phyloP scores from a whole-genome alignment of 1,284 basidiomycete species.

The Marasmius fiardii region DNA sequence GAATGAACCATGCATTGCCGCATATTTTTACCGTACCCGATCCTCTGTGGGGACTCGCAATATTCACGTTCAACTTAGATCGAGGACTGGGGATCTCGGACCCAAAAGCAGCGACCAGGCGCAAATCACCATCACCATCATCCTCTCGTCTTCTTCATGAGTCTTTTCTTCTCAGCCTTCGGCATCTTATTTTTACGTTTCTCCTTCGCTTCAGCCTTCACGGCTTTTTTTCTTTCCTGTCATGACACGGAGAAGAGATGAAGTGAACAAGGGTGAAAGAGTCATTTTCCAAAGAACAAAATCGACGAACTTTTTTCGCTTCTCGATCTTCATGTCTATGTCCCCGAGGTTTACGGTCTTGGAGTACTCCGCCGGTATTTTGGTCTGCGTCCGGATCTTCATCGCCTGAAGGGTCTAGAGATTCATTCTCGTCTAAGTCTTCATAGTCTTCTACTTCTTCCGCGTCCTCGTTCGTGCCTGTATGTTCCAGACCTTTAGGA shows the following conservation, averaged over 20 bases:
- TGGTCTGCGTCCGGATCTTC: not conserved
- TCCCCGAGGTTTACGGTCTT: slow-evolving; percentile 66
- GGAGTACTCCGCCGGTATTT: slow-evolving; percentile 25
- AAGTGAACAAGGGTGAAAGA: slow-evolving; percentile 10
- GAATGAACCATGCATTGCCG: not conserved
- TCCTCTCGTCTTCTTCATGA: slow-evolving; percentile 59
- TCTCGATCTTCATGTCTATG: slow-evolving; percentile 90
- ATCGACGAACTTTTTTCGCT: slow-evolving; percentile 74
- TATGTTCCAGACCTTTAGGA: not conserved
- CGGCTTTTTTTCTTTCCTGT: slow-evolving; percentile 86
- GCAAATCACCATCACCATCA: slow-evolving; percentile 11
- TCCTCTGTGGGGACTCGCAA: too few species aligned
- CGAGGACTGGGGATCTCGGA: not conserved
- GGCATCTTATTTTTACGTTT: slow-evolving; percentile 91
- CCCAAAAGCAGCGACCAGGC: not conserved
- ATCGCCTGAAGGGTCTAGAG: slow-evolving; percentile 19
- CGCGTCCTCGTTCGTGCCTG: not conserved
- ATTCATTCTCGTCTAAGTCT: slow-evolving; percentile 16
- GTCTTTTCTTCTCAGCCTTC: slow-evolving; percentile 88
- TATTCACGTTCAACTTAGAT: too few species aligned
- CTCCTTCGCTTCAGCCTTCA: slow-evolving; percentile 85
- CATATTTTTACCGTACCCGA: not conserved
- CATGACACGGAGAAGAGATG: slow-evolving; percentile 4
- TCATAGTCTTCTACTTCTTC: slow-evolving; percentile 1
- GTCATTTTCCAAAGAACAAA: slow-evolving; percentile 6